These are phyloP conservation scores for Lasiodiplodia citricola DNA, from an alignment of 2,329 filamentous ascomycete species.

Conservation along the genomic window DNA sequence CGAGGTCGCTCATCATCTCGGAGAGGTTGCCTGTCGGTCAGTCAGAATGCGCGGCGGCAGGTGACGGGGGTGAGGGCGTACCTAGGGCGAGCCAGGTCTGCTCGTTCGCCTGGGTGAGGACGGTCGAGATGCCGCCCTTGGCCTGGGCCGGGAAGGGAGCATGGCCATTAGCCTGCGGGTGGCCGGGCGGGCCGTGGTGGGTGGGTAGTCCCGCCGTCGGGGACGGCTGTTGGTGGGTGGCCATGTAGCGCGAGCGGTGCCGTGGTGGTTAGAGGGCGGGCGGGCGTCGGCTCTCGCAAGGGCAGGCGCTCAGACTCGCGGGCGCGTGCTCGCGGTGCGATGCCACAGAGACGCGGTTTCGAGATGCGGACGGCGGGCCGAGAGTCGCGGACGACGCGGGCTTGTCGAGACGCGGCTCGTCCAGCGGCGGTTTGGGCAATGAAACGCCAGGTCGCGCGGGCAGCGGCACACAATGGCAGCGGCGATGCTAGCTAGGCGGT, in stretches of 20 bases:
- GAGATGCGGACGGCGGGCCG: not conserved
- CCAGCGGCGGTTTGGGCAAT: conserved; percentile 6
- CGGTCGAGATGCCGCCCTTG: conserved; percentile 66
- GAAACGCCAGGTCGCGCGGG: not conserved
- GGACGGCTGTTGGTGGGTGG: conserved; percentile 76
- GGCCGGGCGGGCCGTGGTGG: conserved; percentile 70
- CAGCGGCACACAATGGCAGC: conserved; percentile 13
- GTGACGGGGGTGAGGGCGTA: conserved; percentile 53
- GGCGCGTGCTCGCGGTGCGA: conserved; percentile 23
- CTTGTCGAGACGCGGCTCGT: not conserved
- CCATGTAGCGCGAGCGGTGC: conserved; percentile 55
- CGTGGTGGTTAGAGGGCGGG: conserved; percentile 11
- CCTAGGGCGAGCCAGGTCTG: conserved; percentile 90
- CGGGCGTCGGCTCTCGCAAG: conserved; percentile 12
- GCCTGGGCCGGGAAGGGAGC: conserved; percentile 61
- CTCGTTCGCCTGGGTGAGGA: conserved; percentile 81
- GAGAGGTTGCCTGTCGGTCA: conserved; percentile 72
- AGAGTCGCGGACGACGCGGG: conserved; percentile 5
- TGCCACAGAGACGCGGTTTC: conserved; percentile 1
- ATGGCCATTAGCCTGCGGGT: conserved; percentile 61
- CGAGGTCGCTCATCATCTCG: conserved; percentile 84
- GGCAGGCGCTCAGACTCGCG: conserved; percentile 16
- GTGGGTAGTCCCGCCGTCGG: conserved; percentile 75
- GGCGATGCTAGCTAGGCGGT: not conserved
- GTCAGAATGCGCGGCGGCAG: conserved; percentile 30